Conservation (phyloP, 73 alveolate species). For the Tetrahymena elliotti region DNA sequence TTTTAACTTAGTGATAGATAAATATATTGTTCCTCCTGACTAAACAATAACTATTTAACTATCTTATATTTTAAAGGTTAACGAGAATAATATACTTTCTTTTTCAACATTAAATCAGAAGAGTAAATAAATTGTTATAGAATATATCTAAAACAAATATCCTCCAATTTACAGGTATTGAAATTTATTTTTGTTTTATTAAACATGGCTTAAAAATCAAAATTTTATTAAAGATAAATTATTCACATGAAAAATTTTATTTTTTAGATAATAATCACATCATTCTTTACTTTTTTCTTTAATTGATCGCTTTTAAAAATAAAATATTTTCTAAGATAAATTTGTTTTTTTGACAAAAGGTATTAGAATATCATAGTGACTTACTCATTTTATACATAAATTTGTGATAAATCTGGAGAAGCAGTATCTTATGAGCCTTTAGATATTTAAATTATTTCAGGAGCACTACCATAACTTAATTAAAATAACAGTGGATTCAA, state of each 20-base stretch:
- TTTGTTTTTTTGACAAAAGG: too few relatives aligned
- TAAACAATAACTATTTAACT: background rate
- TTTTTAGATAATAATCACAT: too few relatives aligned
- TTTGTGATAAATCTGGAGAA: background rate
- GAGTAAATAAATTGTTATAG: too few relatives aligned
- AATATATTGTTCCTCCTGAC: background rate
- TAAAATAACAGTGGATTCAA: too few relatives aligned
- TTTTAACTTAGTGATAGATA: background rate
- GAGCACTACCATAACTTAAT: background rate
- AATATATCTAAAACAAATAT: too few relatives aligned
- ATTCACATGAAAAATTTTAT: too few relatives aligned
- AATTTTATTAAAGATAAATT: too few relatives aligned
- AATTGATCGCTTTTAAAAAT: too few relatives aligned
- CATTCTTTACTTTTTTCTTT: too few relatives aligned
- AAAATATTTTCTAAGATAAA: too few relatives aligned
- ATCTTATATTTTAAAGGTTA: background rate
- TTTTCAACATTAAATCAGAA: background rate
- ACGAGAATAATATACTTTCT: background rate
- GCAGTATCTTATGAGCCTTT: background rate
- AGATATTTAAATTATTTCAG: background rate
- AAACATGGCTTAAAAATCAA: too few relatives aligned
- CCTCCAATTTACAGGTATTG: background rate
- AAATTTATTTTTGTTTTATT: too few relatives aligned
- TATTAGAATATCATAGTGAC: background rate
- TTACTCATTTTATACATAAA: background rate